Conservation (phyloP, 257 asterid species). For the Nicotiana attenuata region DNA sequence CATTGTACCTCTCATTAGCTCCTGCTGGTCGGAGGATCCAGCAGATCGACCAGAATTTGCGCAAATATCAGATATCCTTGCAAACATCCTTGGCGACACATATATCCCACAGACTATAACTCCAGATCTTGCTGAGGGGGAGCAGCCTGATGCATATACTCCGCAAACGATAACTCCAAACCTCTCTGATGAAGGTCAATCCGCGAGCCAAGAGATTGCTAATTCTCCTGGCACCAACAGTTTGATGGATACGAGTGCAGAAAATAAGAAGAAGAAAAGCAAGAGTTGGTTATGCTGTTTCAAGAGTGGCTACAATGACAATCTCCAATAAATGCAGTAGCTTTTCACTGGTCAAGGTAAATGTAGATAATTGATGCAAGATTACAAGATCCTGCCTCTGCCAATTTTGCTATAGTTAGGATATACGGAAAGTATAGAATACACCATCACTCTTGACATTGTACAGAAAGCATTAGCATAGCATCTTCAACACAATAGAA, state of each 20-base stretch:
- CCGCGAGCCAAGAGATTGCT: conserved; percentile 9
- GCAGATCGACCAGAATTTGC: conserved; percentile 48
- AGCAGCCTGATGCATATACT: conserved; percentile 4
- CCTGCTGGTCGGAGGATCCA: conserved; percentile 57
- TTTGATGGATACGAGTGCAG: conserved; percentile 19
- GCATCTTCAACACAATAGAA: background rate
- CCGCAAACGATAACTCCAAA: conserved; percentile 3
- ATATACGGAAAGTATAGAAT: background rate
- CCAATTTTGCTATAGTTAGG: background rate
- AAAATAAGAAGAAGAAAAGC: conserved; percentile 13
- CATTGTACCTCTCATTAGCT: conserved; percentile 31
- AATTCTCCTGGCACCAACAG: conserved; percentile 23
- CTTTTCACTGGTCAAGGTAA: background rate
- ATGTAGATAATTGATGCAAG: background rate
- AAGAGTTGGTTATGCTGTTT: conserved; percentile 16
- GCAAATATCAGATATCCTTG: conserved; percentile 32
- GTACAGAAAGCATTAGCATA: background rate
- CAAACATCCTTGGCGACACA: conserved; percentile 18
- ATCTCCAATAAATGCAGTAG: background rate
- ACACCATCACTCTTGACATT: background rate
- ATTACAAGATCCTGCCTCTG: background rate
- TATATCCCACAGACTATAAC: conserved; percentile 5
- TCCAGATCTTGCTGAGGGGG: background rate
- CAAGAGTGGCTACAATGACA: conserved; percentile 13
- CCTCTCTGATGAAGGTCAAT: background rate